Conservation (phyloP, 1,284 basidiomycete genomes). For the Crucibulum cyathiforme region DNA sequence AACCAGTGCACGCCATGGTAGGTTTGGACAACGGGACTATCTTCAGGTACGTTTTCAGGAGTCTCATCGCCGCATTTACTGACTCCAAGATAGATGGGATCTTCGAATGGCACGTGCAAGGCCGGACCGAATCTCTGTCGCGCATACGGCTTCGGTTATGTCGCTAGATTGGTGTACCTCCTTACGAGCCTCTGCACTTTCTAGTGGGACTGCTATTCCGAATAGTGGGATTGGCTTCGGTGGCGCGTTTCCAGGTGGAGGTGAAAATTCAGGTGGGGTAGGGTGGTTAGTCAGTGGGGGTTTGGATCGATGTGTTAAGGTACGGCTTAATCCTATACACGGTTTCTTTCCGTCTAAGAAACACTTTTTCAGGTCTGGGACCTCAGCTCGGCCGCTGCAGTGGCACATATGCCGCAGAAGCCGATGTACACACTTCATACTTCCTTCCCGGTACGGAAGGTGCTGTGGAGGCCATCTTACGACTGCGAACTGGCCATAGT, state of each 20-base stretch:
- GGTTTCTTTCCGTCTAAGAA: constrained; percentile 1
- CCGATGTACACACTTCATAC: constrained; percentile 79
- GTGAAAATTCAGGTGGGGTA: constrained; percentile 41
- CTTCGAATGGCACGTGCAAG: constrained; percentile 73
- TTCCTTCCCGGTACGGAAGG: constrained; percentile 74
- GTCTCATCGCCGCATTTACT: background rate
- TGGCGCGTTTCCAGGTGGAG: constrained; percentile 9
- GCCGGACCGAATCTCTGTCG: constrained; percentile 78
- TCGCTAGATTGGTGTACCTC: constrained; percentile 76
- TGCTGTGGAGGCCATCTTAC: constrained; percentile 81
- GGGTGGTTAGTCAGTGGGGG: constrained; percentile 88
- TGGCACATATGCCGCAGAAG: constrained; percentile 59
- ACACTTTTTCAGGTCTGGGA: constrained; percentile 2
- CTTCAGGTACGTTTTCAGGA: constrained; percentile 44
- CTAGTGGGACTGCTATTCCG: constrained; percentile 6
- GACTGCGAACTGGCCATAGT: constrained; percentile 81
- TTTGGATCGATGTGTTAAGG: constrained; percentile 83
- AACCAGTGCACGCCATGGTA: constrained; percentile 74
- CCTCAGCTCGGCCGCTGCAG: constrained; percentile 47
- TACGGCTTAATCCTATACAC: constrained; percentile 28
- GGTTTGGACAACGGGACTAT: constrained; percentile 84
- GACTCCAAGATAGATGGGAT: constrained; percentile 68
- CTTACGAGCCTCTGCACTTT: constrained; percentile 24
- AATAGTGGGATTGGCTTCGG: constrained; percentile 12
- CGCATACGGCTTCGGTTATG: constrained; percentile 79